These are phyloP conservation scores for Nicotiana paniculata DNA, from an alignment of 257 asterid species.

Conservation along the genomic window DNA sequence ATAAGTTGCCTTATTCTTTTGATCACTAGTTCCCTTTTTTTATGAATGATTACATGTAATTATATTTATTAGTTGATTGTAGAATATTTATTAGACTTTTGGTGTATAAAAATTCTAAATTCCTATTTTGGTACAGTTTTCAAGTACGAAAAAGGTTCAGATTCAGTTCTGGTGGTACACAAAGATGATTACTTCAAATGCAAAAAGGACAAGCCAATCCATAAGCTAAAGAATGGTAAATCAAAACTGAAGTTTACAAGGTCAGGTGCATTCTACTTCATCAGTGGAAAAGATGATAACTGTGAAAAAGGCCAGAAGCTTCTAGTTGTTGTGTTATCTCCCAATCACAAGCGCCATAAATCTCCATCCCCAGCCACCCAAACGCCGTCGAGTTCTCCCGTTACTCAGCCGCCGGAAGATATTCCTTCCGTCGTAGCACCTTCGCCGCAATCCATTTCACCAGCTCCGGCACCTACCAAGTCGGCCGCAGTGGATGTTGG, in stretches of 20 bases:
- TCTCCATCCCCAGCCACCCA: slow-evolving; percentile 15
- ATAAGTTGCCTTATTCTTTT: no score
- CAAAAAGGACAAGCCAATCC: slow-evolving; percentile 33
- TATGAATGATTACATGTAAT: no score
- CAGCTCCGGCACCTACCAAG: neutral
- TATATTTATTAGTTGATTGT: no score
- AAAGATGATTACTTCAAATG: slow-evolving; percentile 37
- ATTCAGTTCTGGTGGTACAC: slow-evolving; percentile 54
- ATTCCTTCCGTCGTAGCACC: neutral
- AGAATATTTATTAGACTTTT: no score
- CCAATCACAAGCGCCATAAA: slow-evolving; percentile 10
- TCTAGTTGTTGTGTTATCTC: slow-evolving; percentile 39
- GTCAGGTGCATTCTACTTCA: slow-evolving; percentile 55
- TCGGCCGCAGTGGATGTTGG: neutral
- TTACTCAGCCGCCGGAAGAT: neutral
- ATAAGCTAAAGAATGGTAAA: slow-evolving; percentile 33
- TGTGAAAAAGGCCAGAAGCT: slow-evolving; percentile 63
- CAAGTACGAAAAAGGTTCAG: slow-evolving; percentile 35
- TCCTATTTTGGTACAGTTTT: slow-evolving; percentile 31
- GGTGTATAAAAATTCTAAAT: no score
- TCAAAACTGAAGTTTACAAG: slow-evolving; percentile 41
- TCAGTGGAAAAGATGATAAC: slow-evolving; percentile 35
- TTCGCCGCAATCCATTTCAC: neutral
- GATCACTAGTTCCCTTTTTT: no score
- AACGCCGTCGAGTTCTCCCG: neutral